Conservation (phyloP, 179 eudicot species). For the Kewa caespitosa region DNA sequence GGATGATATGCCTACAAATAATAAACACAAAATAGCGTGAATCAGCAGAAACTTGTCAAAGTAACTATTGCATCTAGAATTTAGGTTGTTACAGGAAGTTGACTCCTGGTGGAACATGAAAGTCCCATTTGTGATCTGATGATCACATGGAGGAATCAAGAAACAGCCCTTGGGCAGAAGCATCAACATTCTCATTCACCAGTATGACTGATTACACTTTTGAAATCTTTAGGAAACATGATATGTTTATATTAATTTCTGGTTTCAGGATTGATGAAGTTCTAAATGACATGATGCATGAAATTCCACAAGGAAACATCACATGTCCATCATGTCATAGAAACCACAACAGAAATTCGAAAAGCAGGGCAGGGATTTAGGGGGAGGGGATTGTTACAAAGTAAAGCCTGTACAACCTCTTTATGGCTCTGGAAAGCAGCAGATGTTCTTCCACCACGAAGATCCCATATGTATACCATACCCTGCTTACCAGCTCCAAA, state of each 20-base stretch:
- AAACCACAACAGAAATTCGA: neutral
- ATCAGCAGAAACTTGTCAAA: constrained; percentile 8
- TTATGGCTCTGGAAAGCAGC: constrained; percentile 73
- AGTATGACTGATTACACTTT: neutral
- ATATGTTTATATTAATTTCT: neutral
- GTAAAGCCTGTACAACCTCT: constrained; percentile 44
- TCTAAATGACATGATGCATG: neutral
- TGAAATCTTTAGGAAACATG: neutral
- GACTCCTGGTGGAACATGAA: neutral
- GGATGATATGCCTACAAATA: constrained; percentile 55
- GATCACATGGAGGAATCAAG: constrained; percentile 3
- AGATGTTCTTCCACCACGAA: constrained; percentile 88
- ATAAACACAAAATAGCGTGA: constrained; percentile 15
- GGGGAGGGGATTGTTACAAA: neutral
- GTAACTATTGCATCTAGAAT: neutral
- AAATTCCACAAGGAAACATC: neutral
- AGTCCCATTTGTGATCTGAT: neutral
- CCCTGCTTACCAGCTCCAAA: constrained; percentile 42
- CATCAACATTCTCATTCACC: neutral
- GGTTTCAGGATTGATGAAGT: neutral
- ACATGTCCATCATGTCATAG: neutral
- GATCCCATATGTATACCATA: constrained; percentile 76
- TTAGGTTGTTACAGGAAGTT: constrained; percentile 9
- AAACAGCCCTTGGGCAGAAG: neutral
- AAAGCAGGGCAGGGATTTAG: too few relatives aligned